Evolutionary conservation across 805 yeast species (phyloP), one percentile per base, ranked within the genome.

Genomic region (Soucietia sequanensis): DNA sequence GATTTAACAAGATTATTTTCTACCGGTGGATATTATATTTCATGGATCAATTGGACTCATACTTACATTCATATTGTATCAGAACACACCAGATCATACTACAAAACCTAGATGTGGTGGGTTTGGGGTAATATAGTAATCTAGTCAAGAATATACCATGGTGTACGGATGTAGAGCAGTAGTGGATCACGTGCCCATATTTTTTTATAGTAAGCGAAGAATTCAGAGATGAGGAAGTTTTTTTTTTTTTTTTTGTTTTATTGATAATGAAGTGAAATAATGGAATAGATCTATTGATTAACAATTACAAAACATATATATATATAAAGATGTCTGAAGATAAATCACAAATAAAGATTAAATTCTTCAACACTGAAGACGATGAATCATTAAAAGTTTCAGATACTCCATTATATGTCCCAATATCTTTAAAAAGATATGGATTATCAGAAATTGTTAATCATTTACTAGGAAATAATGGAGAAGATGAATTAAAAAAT

Each of bases 401-500:
- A 7, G 93, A 87, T 39, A 77, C 83, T 33, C 95, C 99, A 10
- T 71, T 93, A 36, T 84, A 73, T 55, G 97, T 89, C 17, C 99
- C 99, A 15, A 83, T 84, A 15, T 63, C 83, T 3, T 72, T 93
- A 47, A 89, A 86, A 48, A 77, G 98, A 60, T 90, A 78, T 57
- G 99, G 99, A 37, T 73, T 93, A 26, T 87, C 96, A 4, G 98
- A 93, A 62, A 82, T 93, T 56, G 96, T 93, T 15, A 93, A 93
- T 64, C 97, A 93, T 65, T 70, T 93, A 37, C 68, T 93, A 33
- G 71, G 63, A 6, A 58, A 47, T 43, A 68, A 52, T 20, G 47
- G 44, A 37, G 68, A 44, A 48, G 57, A 35, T 12, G 62, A 59
- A 2, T 81, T 80, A 12, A 69, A 65, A 20, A 50, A 53, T 30